A percentile compares a stretch with the other conserved stretches of the same genome.
These are phyloP conservation scores for Hygrophoropsis aurantiaca DNA, from an alignment of 768 basidiomycete species.

Conservation along the genomic window DNA sequence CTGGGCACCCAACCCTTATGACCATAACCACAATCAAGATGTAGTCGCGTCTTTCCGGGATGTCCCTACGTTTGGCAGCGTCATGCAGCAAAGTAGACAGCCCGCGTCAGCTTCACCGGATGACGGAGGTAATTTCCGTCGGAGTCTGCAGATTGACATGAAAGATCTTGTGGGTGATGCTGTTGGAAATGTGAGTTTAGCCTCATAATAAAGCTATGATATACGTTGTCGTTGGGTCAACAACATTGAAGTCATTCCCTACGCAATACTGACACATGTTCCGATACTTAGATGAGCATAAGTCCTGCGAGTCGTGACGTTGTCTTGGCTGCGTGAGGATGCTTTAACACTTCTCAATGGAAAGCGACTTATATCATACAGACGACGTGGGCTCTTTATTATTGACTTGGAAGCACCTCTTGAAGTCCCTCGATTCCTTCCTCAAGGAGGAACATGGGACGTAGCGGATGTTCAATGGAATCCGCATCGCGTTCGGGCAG, in stretches of 20 bases:
- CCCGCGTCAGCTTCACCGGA: constrained; percentile 37
- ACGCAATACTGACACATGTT: too few relatives aligned
- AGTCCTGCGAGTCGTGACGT: constrained; percentile 87
- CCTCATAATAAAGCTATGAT: too few relatives aligned
- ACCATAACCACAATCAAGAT: constrained; percentile 21
- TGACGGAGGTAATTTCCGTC: constrained; percentile 58
- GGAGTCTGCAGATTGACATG: constrained; percentile 75
- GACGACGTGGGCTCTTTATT: constrained; percentile 89
- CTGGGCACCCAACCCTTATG: constrained; percentile 26
- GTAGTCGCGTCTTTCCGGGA: constrained; percentile 30
- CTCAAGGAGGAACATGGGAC: constrained; percentile 96
- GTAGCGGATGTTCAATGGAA: constrained; percentile 95
- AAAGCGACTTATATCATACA: constrained; percentile 19
- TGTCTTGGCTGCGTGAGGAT: constrained; percentile 79
- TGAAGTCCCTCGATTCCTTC: constrained; percentile 88
- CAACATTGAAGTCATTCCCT: too few relatives aligned
- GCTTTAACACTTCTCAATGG: not conserved
- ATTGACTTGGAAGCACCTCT: constrained; percentile 89
- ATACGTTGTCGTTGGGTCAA: too few relatives aligned
- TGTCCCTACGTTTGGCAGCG: constrained; percentile 19
- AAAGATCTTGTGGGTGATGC: constrained; percentile 78
- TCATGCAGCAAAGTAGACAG: constrained; percentile 11
- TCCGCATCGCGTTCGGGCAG: constrained; percentile 70
- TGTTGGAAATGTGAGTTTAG: constrained; percentile 77
- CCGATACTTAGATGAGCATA: constrained; percentile 75